Conservation (phyloP, 108 stramenopile genomes). For the Skeletonema marinoi region DNA sequence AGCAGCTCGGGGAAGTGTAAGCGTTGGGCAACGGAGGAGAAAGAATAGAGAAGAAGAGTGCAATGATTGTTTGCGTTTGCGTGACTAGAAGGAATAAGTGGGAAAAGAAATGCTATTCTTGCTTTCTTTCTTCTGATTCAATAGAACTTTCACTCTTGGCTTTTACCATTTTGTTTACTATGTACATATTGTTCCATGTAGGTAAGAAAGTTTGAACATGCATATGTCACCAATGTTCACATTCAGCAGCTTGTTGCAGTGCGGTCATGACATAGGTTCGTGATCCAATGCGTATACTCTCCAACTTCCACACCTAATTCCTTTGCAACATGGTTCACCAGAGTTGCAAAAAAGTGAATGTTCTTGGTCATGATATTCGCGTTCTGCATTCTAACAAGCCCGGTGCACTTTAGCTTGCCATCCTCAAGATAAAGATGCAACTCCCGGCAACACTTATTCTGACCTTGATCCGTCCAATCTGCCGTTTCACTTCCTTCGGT, state of each 20-base stretch:
- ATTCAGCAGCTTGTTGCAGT: constrained; percentile 40
- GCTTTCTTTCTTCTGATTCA: too few species aligned
- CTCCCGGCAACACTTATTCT: constrained; percentile 67
- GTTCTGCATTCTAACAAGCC: constrained; percentile 64
- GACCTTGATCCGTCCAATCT: constrained; percentile 64
- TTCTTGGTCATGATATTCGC: constrained; percentile 69
- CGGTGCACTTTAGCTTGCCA: constrained; percentile 59
- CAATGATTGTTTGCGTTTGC: too few species aligned
- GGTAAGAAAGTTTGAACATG: too few species aligned
- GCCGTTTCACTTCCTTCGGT: constrained; percentile 30
- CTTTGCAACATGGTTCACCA: constrained; percentile 55
- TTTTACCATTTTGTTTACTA: too few species aligned
- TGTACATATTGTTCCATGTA: too few species aligned
- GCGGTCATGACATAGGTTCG: constrained; percentile 53
- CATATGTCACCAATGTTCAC: too few species aligned
- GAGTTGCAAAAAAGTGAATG: constrained; percentile 66
- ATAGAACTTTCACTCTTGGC: too few species aligned
- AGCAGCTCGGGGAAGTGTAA: too few species aligned
- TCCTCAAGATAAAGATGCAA: constrained; percentile 67
- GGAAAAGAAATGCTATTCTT: too few species aligned
- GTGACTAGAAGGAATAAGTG: too few species aligned
- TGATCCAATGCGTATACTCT: constrained; percentile 65
- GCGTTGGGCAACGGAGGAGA: too few species aligned
- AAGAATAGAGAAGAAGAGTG: too few species aligned
- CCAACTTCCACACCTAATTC: constrained; percentile 54